Evolutionary conservation across 208 protist species (phyloP).

Genomic region (Blechomonas ayalai): DNA sequence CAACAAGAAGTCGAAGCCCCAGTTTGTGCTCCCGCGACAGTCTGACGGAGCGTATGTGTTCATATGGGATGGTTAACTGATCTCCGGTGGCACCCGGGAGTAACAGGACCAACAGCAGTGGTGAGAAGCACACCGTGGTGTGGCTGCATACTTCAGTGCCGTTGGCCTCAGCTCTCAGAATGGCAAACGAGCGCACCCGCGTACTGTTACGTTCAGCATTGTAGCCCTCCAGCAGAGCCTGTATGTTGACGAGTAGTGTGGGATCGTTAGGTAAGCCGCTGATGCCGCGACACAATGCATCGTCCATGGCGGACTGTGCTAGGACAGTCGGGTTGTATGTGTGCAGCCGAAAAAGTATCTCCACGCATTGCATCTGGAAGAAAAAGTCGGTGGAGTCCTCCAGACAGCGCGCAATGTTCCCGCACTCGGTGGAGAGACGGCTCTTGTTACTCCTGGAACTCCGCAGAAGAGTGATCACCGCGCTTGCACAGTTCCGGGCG

Average conservation of each 20-base stretch:
- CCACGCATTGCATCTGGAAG: constrained; percentile 85
- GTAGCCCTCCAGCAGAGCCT: constrained; percentile 57
- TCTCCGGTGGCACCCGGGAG: constrained; percentile 36
- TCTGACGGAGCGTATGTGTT: constrained; percentile 78
- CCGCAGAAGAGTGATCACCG: constrained; percentile 70
- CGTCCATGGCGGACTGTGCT: constrained; percentile 24
- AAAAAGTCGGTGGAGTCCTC: constrained; percentile 65
- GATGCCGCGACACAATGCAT: constrained; percentile 48
- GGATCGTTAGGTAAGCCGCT: constrained; percentile 64
- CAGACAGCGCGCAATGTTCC: constrained; percentile 33
- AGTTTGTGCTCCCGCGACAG: constrained; percentile 67
- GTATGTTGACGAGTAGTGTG: constrained; percentile 56
- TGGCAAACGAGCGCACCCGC: constrained; percentile 34
- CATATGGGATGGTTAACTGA: constrained; percentile 81
- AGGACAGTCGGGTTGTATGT: constrained; percentile 45
- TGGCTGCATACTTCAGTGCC: constrained; percentile 45
- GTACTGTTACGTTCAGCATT: constrained; percentile 35
- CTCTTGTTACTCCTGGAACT: constrained; percentile 75
- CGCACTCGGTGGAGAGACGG: constrained; percentile 41
- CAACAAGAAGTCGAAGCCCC: constrained; percentile 49
- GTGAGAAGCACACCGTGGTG: constrained; percentile 80
- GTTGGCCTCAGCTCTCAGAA: constrained; percentile 46
- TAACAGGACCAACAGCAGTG: constrained; percentile 54
- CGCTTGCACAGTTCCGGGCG: constrained; percentile 55
- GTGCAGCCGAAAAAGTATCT: constrained; percentile 77